Evolutionary conservation across 176 grass and related monocot genomes (phyloP).

Genomic region (Avena atlantica): DNA sequence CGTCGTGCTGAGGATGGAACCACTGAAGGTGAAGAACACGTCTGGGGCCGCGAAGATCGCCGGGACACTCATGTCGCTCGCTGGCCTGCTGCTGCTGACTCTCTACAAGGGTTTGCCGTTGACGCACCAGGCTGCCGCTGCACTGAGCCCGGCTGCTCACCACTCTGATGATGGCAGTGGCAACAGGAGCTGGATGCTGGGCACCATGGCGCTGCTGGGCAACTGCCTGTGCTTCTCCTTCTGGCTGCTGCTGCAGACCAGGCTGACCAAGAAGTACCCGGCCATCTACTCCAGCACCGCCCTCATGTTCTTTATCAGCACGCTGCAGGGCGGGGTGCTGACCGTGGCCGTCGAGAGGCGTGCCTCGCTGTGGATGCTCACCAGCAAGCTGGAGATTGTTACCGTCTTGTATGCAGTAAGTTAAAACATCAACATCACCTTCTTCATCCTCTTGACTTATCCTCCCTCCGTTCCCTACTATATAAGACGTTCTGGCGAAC

Average conservation of each 20-base stretch:
- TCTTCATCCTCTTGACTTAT: neutral
- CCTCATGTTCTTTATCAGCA: slow-evolving; percentile 81
- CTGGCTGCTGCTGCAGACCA: slow-evolving; percentile 76
- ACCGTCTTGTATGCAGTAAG: slow-evolving; percentile 72
- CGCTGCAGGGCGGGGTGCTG: slow-evolving; percentile 56
- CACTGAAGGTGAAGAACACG: slow-evolving; percentile 59
- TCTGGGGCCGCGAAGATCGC: slow-evolving; percentile 63
- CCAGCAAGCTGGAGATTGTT: slow-evolving; percentile 62
- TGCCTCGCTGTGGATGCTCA: slow-evolving; percentile 59
- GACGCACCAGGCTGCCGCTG: slow-evolving; percentile 17
- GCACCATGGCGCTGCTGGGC: slow-evolving; percentile 59
- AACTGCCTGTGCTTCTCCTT: slow-evolving; percentile 70
- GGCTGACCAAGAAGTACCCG: slow-evolving; percentile 74
- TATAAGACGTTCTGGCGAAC: too few species aligned
- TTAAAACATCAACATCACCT: slow-evolving; percentile 2
- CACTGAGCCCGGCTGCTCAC: slow-evolving; percentile 2
- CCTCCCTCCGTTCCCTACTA: too few species aligned
- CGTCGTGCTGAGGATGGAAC: slow-evolving; percentile 62
- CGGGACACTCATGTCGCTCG: slow-evolving; percentile 63
- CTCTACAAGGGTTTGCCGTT: slow-evolving; percentile 74
- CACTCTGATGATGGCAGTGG: neutral
- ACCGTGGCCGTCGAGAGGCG: slow-evolving; percentile 49
- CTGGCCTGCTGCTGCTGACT: slow-evolving; percentile 58
- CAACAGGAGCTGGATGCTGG: slow-evolving; percentile 59
- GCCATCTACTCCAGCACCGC: slow-evolving; percentile 83